phyloP scores from a whole-genome alignment of 129 eudicot genomes.

The Heracleum sosnowskyi region DNA sequence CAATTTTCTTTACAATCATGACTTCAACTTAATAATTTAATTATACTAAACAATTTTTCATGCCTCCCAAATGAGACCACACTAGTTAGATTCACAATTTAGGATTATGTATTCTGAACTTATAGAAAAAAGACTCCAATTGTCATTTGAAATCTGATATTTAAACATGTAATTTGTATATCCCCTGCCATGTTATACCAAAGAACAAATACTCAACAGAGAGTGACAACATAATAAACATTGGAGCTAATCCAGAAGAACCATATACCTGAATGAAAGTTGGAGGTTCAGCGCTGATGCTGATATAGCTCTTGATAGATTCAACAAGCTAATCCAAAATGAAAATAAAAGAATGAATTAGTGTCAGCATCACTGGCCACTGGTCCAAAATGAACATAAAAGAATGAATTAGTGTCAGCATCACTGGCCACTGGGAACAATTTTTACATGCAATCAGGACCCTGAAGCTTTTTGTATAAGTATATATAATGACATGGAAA shows the following conservation, averaged over 20 bases:
- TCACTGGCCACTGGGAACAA: too few species aligned
- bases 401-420: too few species aligned
- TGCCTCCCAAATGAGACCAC: neutral
- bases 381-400: too few species aligned
- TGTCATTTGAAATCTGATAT: neutral
- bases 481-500: neutral
- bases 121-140: too few species aligned
- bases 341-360: neutral
- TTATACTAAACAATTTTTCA: neutral
- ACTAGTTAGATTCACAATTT: neutral
- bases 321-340: slow-evolving; percentile 33
- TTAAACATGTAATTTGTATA: too few species aligned
- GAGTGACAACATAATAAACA: neutral
- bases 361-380: too few species aligned
- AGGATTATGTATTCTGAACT: neutral
- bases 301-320: slow-evolving; percentile 34
- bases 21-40: neutral
- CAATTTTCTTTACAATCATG: neutral
- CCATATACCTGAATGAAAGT: slow-evolving; percentile 45
- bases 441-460: neutral
- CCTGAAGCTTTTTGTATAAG: neutral
- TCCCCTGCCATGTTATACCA: too few species aligned
- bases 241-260: slow-evolving; percentile 2
- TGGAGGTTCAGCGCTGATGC: slow-evolving; percentile 35
- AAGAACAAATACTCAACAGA: neutral